Conservation (phyloP, 495 filamentous ascomycete species). For the Lentithecium fluviatile region DNA sequence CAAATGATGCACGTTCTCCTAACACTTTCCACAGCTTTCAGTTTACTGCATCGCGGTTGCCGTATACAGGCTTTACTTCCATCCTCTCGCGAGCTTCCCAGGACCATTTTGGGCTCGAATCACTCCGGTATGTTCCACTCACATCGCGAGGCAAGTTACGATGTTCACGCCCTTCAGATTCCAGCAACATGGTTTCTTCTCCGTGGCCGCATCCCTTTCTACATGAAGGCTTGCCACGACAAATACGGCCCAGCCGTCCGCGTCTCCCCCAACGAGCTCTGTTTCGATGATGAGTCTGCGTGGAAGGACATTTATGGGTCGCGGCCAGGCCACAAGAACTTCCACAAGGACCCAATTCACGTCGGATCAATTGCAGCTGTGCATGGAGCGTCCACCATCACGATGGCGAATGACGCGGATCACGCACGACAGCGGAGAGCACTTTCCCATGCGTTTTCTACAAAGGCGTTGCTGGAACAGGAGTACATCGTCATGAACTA, state of each 20-base stretch:
- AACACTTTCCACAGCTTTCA: too few relatives aligned
- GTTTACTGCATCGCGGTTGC: too few relatives aligned
- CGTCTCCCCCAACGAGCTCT: slow-evolving; percentile 23
- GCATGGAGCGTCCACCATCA: slow-evolving; percentile 16
- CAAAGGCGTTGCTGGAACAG: slow-evolving; percentile 16
- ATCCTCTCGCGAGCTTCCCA: too few relatives aligned
- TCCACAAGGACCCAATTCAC: slow-evolving; percentile 17
- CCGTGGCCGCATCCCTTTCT: too few relatives aligned
- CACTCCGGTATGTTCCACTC: too few relatives aligned
- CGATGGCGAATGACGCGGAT: slow-evolving; percentile 17
- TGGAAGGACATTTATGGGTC: slow-evolving; percentile 34
- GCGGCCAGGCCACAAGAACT: slow-evolving; percentile 20
- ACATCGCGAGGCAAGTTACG: too few relatives aligned
- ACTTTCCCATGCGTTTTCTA: slow-evolving; percentile 22
- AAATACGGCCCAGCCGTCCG: slow-evolving; percentile 30
- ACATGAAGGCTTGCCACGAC: slow-evolving; percentile 27
- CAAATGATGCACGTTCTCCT: too few relatives aligned
- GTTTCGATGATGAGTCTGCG: slow-evolving; percentile 23
- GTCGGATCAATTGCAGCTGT: slow-evolving; percentile 18
- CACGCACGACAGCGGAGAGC: slow-evolving; percentile 18
- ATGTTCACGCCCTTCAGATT: too few relatives aligned
- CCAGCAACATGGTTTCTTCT: too few relatives aligned
- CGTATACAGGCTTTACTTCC: too few relatives aligned
- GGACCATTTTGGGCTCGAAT: too few relatives aligned
- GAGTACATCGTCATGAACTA: too few relatives aligned